Evolutionary conservation across 371 early-diverging fungal genomes (phyloP).

Genomic region (Mucor indicus): DNA sequence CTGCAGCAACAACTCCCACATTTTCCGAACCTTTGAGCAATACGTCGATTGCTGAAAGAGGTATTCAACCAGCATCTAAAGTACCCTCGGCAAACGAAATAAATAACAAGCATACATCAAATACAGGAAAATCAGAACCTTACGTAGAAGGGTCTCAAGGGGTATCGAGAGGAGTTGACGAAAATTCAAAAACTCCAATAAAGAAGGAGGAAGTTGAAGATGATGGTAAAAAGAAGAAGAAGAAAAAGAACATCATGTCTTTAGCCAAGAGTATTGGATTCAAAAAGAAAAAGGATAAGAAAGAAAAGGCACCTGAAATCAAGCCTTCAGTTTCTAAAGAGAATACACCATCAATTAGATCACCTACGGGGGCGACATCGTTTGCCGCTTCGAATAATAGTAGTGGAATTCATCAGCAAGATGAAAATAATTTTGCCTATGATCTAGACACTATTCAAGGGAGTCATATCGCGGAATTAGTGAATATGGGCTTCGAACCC

Average conservation of each 20-base stretch:
- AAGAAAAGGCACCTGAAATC: conserved; percentile 5
- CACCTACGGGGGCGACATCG: neutral
- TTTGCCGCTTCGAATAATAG: neutral
- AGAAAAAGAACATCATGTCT: conserved; percentile 21
- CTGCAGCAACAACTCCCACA: neutral
- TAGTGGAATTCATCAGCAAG: neutral
- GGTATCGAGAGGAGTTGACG: neutral
- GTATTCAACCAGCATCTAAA: no score
- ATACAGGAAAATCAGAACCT: no score
- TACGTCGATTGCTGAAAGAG: neutral
- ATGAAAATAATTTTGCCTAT: neutral
- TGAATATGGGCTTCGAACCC: conserved; percentile 66
- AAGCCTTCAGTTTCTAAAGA: neutral
- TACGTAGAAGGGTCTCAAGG: no score
- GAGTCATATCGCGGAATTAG: conserved; percentile 44
- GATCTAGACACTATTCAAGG: conserved; percentile 21
- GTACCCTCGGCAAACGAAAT: no score
- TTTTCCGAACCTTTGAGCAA: neutral
- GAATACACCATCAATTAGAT: neutral
- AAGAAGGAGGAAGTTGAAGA: neutral
- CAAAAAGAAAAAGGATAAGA: conserved; percentile 11
- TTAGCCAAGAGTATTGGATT: conserved; percentile 38
- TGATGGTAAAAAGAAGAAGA: conserved; percentile 18
- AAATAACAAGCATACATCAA: no score
- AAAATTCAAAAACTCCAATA: neutral